Evolutionary conservation across 345 rosid species (phyloP).

Genomic region (Lumnitzera littorea): DNA sequence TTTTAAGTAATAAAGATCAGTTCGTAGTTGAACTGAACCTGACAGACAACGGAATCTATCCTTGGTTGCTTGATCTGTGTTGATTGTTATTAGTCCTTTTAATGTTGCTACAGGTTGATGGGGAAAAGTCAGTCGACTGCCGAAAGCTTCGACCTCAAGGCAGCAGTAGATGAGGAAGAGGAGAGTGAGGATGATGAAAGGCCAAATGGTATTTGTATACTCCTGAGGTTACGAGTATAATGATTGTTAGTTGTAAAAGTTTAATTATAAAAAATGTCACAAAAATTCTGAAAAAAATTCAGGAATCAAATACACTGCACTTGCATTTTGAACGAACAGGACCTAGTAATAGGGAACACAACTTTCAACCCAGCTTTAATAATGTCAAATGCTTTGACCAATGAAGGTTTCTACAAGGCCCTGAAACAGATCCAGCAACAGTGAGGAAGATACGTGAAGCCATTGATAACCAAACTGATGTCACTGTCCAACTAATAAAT

Average conservation of each 20-base stretch:
- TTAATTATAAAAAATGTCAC: not conserved
- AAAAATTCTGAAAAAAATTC: no score
- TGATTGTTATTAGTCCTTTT: not conserved
- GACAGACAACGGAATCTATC: no score
- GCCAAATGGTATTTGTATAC: constrained; percentile 39
- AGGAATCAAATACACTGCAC: no score
- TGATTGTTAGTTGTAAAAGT: no score
- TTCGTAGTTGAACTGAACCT: no score
- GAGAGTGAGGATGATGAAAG: constrained; percentile 55
- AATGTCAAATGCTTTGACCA: not conserved
- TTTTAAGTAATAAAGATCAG: no score
- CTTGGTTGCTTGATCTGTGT: not conserved
- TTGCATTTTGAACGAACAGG: no score
- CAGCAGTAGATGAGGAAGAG: constrained; percentile 23
- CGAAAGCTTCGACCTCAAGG: constrained; percentile 26
- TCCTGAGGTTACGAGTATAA: no score
- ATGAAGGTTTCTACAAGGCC: constrained; percentile 87
- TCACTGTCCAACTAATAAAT: constrained; percentile 92
- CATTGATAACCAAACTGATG: constrained; percentile 82
- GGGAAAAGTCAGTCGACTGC: constrained; percentile 38
- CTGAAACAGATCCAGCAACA: constrained; percentile 91
- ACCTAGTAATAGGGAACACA: no score
- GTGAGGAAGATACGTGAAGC: constrained; percentile 85
- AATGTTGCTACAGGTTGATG: constrained; percentile 31
- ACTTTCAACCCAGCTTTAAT: no score